A percentile compares a stretch with the other conserved stretches of the same genome.
Conservation (phyloP, 2,329 filamentous ascomycete species). For the Nemania diffusa region DNA sequence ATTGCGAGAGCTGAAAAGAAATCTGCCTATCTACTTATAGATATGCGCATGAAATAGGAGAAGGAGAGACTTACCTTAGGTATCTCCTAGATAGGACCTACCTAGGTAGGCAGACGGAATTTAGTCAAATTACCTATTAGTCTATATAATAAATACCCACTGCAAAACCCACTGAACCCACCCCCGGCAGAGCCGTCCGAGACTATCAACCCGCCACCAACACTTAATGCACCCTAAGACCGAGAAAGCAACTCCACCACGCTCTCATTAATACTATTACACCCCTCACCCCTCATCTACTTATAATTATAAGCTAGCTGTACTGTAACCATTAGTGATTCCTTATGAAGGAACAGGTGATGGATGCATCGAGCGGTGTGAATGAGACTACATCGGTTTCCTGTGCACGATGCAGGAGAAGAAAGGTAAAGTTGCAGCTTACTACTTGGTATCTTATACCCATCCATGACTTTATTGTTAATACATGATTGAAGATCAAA, state of each 20-base stretch:
- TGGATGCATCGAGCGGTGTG: constrained; percentile 18
- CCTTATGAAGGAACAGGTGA: constrained; percentile 4
- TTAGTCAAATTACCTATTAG: neutral
- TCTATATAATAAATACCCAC: constrained; percentile 24
- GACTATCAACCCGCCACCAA: neutral
- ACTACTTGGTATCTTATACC: neutral
- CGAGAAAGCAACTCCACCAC: constrained; percentile 18
- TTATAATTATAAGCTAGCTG: neutral
- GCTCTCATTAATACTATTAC: constrained; percentile 2
- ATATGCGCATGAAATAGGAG: neutral
- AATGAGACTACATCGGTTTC: constrained; percentile 33
- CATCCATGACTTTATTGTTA: neutral
- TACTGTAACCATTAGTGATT: neutral
- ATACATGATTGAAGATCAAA: constrained; percentile 30
- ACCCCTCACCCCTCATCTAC: neutral
- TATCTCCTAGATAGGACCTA: too few relatives aligned
- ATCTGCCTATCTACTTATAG: neutral
- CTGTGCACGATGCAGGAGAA: constrained; percentile 35
- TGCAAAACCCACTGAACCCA: constrained; percentile 7
- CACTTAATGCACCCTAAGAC: constrained; percentile 16
- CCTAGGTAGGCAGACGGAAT: neutral
- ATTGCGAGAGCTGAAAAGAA: neutral
- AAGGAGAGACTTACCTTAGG: too few relatives aligned
- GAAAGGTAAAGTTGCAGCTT: constrained; percentile 31
- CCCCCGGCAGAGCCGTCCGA: neutral